Evolutionary conservation across 1,284 basidiomycete species (phyloP), one percentile per base, ranked within the genome.

Genomic region (Pseudozyma hubeiensis): DNA sequence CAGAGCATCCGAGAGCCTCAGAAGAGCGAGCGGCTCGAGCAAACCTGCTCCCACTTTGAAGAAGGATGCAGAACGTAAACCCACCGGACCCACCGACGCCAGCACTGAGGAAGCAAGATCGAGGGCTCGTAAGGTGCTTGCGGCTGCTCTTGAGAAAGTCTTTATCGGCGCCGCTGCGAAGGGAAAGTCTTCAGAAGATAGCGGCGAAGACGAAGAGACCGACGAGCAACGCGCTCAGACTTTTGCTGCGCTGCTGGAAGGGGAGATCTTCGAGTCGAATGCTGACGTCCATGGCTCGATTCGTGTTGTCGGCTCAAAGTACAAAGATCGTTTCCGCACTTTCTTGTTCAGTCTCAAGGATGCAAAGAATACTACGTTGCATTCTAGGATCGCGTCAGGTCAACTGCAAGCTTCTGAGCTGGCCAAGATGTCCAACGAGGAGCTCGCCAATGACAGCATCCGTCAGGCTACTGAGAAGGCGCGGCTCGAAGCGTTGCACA

Each of bases 261-360:
- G 43, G n/a, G 70, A 63, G 34, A 55, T 81, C 17, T 81, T 74
- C 44, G 64, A 78, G 33, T 39, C 51, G 19, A 63, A 67, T 31
- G 71, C 74, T 31, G 80, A 81, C 33, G 10, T 37, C 4, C 56
- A 56, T 31, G 60, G 63, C 34, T 62, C 60, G 41, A 47, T 63
- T 3, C 59, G 57, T 14, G 39, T 63, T 10, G 58, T 68, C 43
- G 58, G 62, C 31, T 19, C 55, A 33, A 63, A 63, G 55, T 84
- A 84, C 60, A 80, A 81, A 48, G 81, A 83, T 49, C 72, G 76
- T 16, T 80, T 83, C 53, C 79, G 81, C 46, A 77, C 79, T 19
- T 67, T 83, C n/a, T 49, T 78, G 41, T 84, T 84, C 64, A 82
- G 77, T 68, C 73, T 84, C 33, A 83, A 81, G 59, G 82, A 84